phyloP scores from a whole-genome alignment of 139 green algal genomes.

The Chlamydomonas sp. region DNA sequence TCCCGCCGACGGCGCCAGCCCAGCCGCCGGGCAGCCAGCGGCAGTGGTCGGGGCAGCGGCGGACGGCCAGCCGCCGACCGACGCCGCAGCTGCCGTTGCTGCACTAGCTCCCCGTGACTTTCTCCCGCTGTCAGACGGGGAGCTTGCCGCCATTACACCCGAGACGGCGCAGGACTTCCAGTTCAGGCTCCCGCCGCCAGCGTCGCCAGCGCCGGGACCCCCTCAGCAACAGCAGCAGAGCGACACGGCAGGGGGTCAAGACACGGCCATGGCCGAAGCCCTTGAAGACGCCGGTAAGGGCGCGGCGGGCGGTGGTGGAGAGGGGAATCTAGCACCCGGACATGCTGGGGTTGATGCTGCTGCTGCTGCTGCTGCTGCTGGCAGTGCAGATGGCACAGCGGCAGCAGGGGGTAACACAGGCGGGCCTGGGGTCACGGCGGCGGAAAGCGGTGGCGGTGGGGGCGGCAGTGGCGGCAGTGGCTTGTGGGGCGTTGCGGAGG shows the following conservation, averaged over 20 bases:
- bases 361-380: too few species aligned
- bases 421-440: neutral
- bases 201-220: neutral
- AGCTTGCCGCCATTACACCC: neutral
- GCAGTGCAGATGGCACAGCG: neutral
- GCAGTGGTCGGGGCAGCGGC: neutral
- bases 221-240: neutral
- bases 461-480: neutral
- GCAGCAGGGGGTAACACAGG: neutral
- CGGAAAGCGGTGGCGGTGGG: neutral
- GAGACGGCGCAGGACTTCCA: neutral
- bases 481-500: constrained; percentile 29
- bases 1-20: neutral
- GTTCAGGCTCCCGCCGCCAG: neutral
- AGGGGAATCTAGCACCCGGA: too few species aligned
- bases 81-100: neutral
- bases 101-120: constrained; percentile 1
- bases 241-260: neutral
- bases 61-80: too few species aligned
- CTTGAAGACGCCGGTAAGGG: neutral
- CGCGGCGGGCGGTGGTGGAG: too few species aligned
- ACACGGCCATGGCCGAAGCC: too few species aligned
- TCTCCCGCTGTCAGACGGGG: neutral
- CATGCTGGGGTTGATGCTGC: too few species aligned
- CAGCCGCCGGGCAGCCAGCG: neutral